Conservation (phyloP, 139 green algal genomes). For the Chlorella ohadii region DNA sequence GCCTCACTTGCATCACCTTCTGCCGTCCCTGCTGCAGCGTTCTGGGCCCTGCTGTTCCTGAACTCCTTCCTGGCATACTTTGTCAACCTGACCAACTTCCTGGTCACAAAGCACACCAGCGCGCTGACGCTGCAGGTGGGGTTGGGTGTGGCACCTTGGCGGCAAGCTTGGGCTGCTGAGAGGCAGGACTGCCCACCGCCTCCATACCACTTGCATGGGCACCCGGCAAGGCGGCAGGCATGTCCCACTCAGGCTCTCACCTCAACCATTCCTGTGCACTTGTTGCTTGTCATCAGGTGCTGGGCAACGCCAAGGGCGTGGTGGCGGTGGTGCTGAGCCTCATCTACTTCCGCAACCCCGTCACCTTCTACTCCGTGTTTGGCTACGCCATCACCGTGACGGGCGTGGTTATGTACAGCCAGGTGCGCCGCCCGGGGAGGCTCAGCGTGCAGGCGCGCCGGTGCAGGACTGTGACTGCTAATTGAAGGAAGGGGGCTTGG, state of each 20-base stretch:
- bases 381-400: constrained; percentile 87
- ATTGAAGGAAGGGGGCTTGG: neutral
- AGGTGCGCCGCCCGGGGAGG: neutral
- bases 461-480: neutral
- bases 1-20: too few species aligned
- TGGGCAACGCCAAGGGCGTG: constrained; percentile 97
- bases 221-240: too few species aligned
- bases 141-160: too few species aligned
- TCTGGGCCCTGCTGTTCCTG: constrained; percentile 74
- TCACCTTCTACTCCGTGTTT: constrained; percentile 63
- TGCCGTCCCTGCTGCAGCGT: constrained; percentile 36
- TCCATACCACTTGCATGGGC: neutral
- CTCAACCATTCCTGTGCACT: neutral
- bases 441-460: neutral
- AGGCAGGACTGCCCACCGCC: neutral
- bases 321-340: constrained; percentile 89
- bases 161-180: too few species aligned
- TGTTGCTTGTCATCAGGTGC: too few species aligned
- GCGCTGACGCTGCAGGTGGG: constrained; percentile 92
- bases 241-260: too few species aligned
- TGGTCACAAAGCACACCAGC: constrained; percentile 96
- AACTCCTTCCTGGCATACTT: constrained; percentile 94
- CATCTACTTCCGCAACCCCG: constrained; percentile 87
- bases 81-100: constrained; percentile 98
- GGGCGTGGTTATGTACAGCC: constrained; percentile 80